Base-by-base conservation (phyloP, 176 grass and related monocot species). In the Luzula sylvatica region DNA sequence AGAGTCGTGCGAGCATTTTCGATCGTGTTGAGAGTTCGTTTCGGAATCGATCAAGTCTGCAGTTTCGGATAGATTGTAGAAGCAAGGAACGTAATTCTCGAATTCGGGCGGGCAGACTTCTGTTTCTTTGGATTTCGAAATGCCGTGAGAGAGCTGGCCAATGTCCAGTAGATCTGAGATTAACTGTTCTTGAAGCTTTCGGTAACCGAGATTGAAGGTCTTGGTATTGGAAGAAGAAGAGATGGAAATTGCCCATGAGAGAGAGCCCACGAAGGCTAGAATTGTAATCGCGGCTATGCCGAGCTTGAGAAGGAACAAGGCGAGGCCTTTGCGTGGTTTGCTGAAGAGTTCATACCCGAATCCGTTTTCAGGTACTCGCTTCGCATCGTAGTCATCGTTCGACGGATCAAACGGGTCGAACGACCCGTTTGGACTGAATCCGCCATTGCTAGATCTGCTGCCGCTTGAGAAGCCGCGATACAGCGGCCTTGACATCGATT, bases 81-180 rank as follows among this genome's bases (percentile, higher is more conserved):
- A 98, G 74, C 92, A 98, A 45, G 92, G 92, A 19, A 83, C 85
- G 69, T 90, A 75, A 63, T 53, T 78, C 60, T 83, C 86, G 65
- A 80, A 77, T 49, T 90, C 81, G 20, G 75, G 47, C 13, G 25
- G 52, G 68, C 86, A 98, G 20, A 62, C 65, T 56, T 98, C 86
- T 1, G 72, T 44, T 67, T 98, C 92, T 56, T 85, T 78, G 40
- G 72, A 43, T 64, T 66, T 79, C 24, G 60, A 40, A 56, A 83
- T 77, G 64, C 86, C 92, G 21, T 80, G 81, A 13, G 85, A 80
- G 13, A 87, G 78, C 58, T 74, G 78, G 7, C 81, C 78, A 16
- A 98, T 86, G 58, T 98, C 75, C 47, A 82, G 58, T 56, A 98
- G 78, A 79, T 98, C 92, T 0, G 68, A 53, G 16, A 90, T 70